Evolutionary conservation across 495 filamentous ascomycete species (phyloP).

Genomic region (Neurospora sublineolata): DNA sequence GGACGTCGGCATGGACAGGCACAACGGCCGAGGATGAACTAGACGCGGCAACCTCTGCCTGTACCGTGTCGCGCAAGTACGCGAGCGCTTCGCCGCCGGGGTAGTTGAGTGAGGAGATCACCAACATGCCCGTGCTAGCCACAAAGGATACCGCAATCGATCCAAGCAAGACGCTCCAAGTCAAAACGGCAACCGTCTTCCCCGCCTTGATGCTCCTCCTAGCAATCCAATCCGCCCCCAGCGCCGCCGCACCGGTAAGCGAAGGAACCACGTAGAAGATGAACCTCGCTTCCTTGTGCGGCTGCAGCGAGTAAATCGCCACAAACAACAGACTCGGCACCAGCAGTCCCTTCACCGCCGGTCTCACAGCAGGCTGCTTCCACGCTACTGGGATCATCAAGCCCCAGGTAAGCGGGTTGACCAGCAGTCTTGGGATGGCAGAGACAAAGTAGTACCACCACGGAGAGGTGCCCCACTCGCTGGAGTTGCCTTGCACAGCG

Average conservation of each 20-base stretch:
- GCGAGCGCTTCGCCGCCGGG: constrained; percentile 66
- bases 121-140: constrained; percentile 51
- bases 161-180: constrained; percentile 41
- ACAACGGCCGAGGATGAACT: constrained; percentile 17
- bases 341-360: constrained; percentile 40
- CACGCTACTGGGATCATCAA: constrained; percentile 58
- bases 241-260: constrained; percentile 65
- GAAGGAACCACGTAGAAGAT: constrained; percentile 78
- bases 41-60: constrained; percentile 17
- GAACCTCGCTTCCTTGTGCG: constrained; percentile 96
- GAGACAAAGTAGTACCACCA: constrained; percentile 77
- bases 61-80: constrained; percentile 42
- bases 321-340: constrained; percentile 62
- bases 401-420: constrained; percentile 58
- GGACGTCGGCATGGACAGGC: constrained; percentile 67
- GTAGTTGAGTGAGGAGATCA: constrained; percentile 71
- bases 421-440: constrained; percentile 68
- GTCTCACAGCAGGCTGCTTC: constrained; percentile 32
- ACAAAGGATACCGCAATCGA: constrained; percentile 50
- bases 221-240: constrained; percentile 66
- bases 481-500: constrained; percentile 61
- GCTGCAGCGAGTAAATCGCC: constrained; percentile 66
- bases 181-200: constrained; percentile 35
- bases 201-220: constrained; percentile 47
- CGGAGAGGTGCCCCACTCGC: constrained; percentile 77